Evolutionary conservation across 495 filamentous ascomycete genomes (phyloP).

Genomic region (Penicillium herquei): DNA sequence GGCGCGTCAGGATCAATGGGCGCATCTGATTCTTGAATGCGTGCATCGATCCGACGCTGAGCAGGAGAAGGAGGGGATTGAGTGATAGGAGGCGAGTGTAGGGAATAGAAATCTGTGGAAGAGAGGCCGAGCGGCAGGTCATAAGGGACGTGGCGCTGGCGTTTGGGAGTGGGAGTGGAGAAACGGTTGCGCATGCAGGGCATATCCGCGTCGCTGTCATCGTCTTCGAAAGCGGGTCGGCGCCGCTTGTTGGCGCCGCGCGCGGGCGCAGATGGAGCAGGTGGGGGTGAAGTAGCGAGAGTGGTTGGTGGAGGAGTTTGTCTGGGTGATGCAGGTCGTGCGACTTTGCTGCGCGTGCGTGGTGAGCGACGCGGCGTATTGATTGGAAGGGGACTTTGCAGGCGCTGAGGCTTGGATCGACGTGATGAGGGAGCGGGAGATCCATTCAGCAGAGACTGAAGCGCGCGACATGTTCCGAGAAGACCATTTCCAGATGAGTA

Average conservation of each 20-base stretch:
- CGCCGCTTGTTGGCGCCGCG: constrained; percentile 64
- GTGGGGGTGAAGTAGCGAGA: constrained; percentile 30
- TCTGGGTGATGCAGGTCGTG: constrained; percentile 32
- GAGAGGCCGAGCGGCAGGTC: constrained; percentile 66
- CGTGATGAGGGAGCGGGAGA: constrained; percentile 39
- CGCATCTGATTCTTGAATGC: constrained; percentile 12
- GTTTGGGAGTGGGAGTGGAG: constrained; percentile 72
- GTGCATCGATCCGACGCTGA: constrained; percentile 12
- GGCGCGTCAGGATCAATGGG: constrained; percentile 33
- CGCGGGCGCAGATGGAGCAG: constrained; percentile 32
- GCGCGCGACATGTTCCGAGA: constrained; percentile 65
- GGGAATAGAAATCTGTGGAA: constrained; percentile 60
- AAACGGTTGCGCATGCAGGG: constrained; percentile 42
- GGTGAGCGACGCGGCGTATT: constrained; percentile 51
- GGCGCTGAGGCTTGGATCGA: constrained; percentile 39
- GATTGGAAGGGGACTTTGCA: constrained; percentile 50
- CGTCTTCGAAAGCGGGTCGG: constrained; percentile 51
- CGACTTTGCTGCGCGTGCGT: constrained; percentile 40
- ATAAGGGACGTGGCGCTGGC: constrained; percentile 62
- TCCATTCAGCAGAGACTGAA: constrained; percentile 63
- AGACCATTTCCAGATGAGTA: constrained; percentile 56
- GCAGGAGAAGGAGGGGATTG: constrained; percentile 37
- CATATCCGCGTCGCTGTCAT: constrained; percentile 44
- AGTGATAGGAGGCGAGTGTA: constrained; percentile 45
- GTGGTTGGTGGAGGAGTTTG: constrained; percentile 31